A percentile compares a stretch with the other conserved stretches of the same genome.
phyloP scores from a whole-genome alignment of 2,329 filamentous ascomycete genomes.

The Mycosphaerella arachidis region DNA sequence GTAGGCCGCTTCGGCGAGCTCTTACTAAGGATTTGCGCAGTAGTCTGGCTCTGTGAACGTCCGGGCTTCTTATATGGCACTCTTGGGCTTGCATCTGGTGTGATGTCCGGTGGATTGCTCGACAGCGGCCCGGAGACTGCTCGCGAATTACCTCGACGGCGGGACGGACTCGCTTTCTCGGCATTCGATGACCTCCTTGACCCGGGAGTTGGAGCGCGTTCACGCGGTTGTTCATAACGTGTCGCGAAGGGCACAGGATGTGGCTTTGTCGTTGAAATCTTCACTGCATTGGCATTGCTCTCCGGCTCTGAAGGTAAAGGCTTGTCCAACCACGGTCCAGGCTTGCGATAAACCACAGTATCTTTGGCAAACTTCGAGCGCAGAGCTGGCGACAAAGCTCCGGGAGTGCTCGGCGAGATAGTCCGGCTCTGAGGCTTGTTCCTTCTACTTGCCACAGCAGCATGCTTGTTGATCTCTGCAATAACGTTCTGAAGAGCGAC shows the following conservation, averaged over 20 bases:
- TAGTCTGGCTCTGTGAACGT: slow-evolving; percentile 16
- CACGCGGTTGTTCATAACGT: slow-evolving; percentile 22
- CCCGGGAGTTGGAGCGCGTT: slow-evolving; percentile 13
- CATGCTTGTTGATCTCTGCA: slow-evolving; percentile 79
- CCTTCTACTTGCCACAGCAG: slow-evolving; percentile 75
- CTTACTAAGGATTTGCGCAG: slow-evolving; percentile 1
- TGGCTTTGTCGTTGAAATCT: slow-evolving; percentile 17
- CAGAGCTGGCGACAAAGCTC: slow-evolving; percentile 4
- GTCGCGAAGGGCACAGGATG: slow-evolving; percentile 21
- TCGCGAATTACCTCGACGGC: slow-evolving; percentile 19
- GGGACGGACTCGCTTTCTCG: slow-evolving; percentile 1
- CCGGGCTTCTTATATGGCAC: slow-evolving; percentile 1
- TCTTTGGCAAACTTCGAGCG: slow-evolving; percentile 18
- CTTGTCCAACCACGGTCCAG: slow-evolving; percentile 19
- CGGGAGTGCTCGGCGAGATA: slow-evolving; percentile 9
- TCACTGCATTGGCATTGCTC: not conserved
- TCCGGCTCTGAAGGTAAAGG: slow-evolving; percentile 20
- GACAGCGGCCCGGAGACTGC: slow-evolving; percentile 21
- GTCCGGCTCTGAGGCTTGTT: slow-evolving; percentile 38
- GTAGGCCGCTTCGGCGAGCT: not conserved
- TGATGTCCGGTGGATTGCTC: slow-evolving; percentile 24
- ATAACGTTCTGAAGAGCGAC: slow-evolving; percentile 71
- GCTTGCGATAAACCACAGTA: slow-evolving; percentile 6
- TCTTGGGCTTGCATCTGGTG: not conserved
- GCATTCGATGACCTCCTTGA: slow-evolving; percentile 7